Evolutionary conservation across 192 early-diverging fungal genomes (phyloP), one percentile per base, ranked within the genome.

Genomic region (Backusella psychrophila): DNA sequence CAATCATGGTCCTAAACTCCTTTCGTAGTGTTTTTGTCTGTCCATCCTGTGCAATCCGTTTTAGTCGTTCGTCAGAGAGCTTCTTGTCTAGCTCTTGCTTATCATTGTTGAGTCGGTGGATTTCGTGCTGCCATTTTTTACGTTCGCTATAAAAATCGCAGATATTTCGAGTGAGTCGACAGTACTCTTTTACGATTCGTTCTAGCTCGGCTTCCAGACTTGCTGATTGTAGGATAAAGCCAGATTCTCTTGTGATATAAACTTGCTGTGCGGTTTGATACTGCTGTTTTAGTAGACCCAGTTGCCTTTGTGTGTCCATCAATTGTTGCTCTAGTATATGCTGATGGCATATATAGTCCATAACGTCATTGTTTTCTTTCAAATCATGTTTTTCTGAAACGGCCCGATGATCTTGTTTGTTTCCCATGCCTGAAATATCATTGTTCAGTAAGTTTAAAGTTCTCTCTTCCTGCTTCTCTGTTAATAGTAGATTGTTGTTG

Each of bases 1-100:
- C 52, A 82, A 89, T 88, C 41, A 88, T 80, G 9, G 82, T 76
- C 63, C 88, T 72, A 72, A 89, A 89, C 66, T 89, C 88, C 68
- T 83, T 84, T 33, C 87, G 75, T 66, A 89, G 69, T 5, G 85
- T 81, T 14, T 79, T 74, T 0, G 87, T 88, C 0, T 80, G 81
- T 2, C 44, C 66, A 33, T 69, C 68, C 23, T 75, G 41, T 29
- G 39, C 78, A 21, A 80, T 49, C n/a, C 77, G 77, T 38, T 83
- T 78, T 23, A 83, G 53, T 12, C 71, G 65, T 76, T 80, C 77
- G 49, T 85, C 85, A 3, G 82, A 77, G 2, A 85, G 66, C 69
- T 75, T 65, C 31, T 70, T 77, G 17, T 83, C 80, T 4, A 80
- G 49, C 23, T 59, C 23, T 17, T 81, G 74, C 4, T 44, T 36